Evolutionary conservation across 331 rosid genomes (phyloP), one percentile per base, ranked within the genome.

Genomic region (Pyrus hybrid): DNA sequence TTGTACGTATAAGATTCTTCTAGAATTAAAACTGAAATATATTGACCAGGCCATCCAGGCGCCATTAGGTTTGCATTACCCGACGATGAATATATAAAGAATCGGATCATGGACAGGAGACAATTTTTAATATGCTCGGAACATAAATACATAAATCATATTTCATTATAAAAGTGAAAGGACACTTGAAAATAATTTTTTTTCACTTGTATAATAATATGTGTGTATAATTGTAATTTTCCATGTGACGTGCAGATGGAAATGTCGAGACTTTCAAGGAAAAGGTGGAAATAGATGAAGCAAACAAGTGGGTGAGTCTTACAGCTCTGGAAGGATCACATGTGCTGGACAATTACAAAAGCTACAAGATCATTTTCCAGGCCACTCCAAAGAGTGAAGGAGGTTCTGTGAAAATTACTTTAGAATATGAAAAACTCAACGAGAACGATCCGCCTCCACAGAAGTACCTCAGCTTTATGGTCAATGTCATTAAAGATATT

Each of bases 291-390:
- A 26, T 26, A 26, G 28, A 26, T 26, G 28, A 26, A 26, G 28
- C 3, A 2, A 85, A 78, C 35, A 84, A 67, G 80, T 0, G n/a
- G 23, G 58, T 82, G 16, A 77, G 67, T 43, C 63, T 56, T 35
- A 33, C 41, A 6, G 22, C 76, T 13, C 60, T 79, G 58, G 90
- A 80, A 13, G 86, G 81, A 23, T 41, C 47, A 41, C 80, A 82
- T 54, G n/a, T 82, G 21, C 25, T 75, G 61, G 67, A 83, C 43
- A 12, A 16, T 7, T 83, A 78, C 79, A 85, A 79, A 77, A 85
- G 63, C 76, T 73, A 58, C 2, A 87, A 65, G 80, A 1, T 2
- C 11, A 87, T 3, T 12, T 13, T 23, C 5, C 73, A 80, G 53
- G 82, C 30, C 25, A 67, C 70, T 74, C 81, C 74, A 6, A 87